Base-by-base conservation (phyloP, 73 alveolate species). In the Uronychia setigera region DNA sequence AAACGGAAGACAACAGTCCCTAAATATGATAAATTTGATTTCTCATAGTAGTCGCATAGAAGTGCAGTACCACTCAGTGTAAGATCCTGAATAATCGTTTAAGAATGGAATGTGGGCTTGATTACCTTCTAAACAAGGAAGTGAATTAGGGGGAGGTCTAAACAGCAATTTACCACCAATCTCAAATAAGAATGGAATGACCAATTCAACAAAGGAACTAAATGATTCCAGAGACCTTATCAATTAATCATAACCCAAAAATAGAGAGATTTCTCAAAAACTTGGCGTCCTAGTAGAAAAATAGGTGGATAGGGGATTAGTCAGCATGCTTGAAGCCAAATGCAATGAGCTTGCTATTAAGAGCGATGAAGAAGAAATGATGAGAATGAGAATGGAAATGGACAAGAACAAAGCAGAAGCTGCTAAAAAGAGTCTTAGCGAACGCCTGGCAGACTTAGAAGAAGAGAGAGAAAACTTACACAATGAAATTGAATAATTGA, bases 261-360 rank as follows among this genome's bases (percentile, higher is more conserved):
- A 46, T 19, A 46, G 67, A 46, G 67, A 46, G 19, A 19, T 46
- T 19, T 46, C 67, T 19, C 67, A 19, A 46, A 46, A 46, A 19
- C 19, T 46, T 11, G 67, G 67, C 67, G 67, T 19, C 5, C 5
- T 46, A 5, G 67, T 46, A 5, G 67, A 46, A 11, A 19, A 46
- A 19, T 11, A 46, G 19, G 19, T 46, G 19, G 67, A 19, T 11
- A 46, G 19, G 19, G 19, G 67, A 27, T 28, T 81, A 28, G 75
- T 81, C 74, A 60, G 32, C 9, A 81, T 81, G 88, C 75, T 81
- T 1, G 32, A 81, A 76, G 33, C 60, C 35, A 81, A 81, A 81
- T 81, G 88, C 57, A 81, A 79, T 32, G 88, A 81, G 57, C 60
- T 81, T 75, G 88, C 88, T 1, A 29, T 80, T 32, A 26, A 59